A percentile compares a stretch with the other conserved stretches of the same genome.
Evolutionary conservation across 768 basidiomycete genomes (phyloP).

Genomic region (Pulveroboletus sp.): DNA sequence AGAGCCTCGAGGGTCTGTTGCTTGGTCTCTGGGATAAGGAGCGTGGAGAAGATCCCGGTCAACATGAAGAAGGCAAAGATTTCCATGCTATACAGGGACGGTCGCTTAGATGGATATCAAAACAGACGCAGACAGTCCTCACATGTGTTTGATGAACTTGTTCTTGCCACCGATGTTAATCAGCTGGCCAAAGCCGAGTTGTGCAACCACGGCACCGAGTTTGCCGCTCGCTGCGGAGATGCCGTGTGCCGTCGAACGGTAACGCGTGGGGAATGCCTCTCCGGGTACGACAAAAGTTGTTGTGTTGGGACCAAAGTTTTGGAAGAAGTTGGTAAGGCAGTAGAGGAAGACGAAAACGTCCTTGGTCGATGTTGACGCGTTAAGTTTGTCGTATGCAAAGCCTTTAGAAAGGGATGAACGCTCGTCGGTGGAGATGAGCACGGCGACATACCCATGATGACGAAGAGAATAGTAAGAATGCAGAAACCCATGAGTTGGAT

Average conservation of each 20-base stretch:
- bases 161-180: conserved; percentile 64
- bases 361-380: conserved; percentile 33
- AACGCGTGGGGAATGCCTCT: conserved; percentile 84
- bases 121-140: conserved; percentile 23
- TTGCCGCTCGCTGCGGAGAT: conserved; percentile 83
- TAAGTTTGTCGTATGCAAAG: conserved; percentile 61
- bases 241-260: conserved; percentile 81
- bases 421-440: neutral
- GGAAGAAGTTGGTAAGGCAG: conserved; percentile 86
- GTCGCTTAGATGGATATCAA: conserved; percentile 2
- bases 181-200: conserved; percentile 69
- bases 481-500: conserved; percentile 78
- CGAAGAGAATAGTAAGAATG: conserved; percentile 59
- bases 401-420: conserved; percentile 35
- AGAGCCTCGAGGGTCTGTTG: conserved; percentile 60
- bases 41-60: conserved; percentile 76
- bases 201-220: conserved; percentile 75
- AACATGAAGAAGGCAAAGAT: conserved; percentile 86
- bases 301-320: conserved; percentile 81
- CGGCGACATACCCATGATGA: conserved; percentile 55
- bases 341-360: conserved; percentile 79
- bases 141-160: conserved; percentile 66
- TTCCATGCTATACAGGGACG: conserved; percentile 45
- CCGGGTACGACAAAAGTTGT: conserved; percentile 81
- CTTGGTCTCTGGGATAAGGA: conserved; percentile 79